Base-by-base conservation (phyloP, 2,329 filamentous ascomycete genomes). In the Sclerotinia subarctica region DNA sequence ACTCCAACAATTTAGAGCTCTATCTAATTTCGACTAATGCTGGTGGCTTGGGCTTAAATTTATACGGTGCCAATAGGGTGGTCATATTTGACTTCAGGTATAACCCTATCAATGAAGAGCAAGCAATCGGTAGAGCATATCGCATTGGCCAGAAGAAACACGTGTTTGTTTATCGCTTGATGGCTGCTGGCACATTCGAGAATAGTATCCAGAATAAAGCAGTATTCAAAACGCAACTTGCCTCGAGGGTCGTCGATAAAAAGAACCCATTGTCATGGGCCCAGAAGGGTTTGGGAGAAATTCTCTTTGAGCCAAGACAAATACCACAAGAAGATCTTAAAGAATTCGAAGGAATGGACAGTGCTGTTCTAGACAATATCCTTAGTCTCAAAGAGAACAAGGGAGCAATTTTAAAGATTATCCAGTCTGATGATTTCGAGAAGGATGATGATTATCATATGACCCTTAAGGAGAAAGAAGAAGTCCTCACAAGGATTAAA, bases 111-210 rank as follows among this genome's bases (percentile, higher is more conserved):
- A 84, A 89, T 76, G 94, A 97, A 77, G 89, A 93, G 74, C 94
- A 97, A 78, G 94, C 94, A 1, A 87, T 97, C 63, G 94, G 93
- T 2, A 86, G 94, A 65, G 90, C 92, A 0, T 97, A 95, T 78
- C 91, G 94, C 0, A 85, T 97, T 46, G 93, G 93, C 0, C 94
- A 97, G 78, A 81, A 80, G 49, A 95, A 94, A 73, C 83, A 85
- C 0, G 93, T 96, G 0, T 94, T 86, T 75, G 93, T 97, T 1
- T 97, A 97, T 78, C 90, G 90, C 24, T 88, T 97, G 70, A 81
- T 93, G 35, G 82, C 88, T 15, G 91, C 88, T 2, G 93, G 93
- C 1, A 95, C 93, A 0, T 93, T 90, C 72, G 93, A 97, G 77
- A 86, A 90, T 52, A 83, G 84, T 13, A 80, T 96, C 58, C 87